These are phyloP conservation scores for Cordyceps sp. DNA, from an alignment of 2,329 filamentous ascomycete genomes.

Conservation along the genomic window DNA sequence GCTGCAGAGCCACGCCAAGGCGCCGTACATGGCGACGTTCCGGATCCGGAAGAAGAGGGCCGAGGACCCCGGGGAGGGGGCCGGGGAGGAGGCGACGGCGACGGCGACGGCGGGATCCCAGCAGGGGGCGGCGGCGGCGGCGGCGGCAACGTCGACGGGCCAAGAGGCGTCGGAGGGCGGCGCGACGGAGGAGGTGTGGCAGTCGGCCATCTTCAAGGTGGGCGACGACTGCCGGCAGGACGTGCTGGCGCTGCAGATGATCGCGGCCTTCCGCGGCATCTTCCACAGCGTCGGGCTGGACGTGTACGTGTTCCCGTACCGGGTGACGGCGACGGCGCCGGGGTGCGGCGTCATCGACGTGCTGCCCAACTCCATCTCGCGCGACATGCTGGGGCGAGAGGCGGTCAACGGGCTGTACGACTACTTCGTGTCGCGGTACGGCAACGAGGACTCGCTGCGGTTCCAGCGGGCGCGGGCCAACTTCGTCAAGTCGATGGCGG, in stretches of 20 bases:
- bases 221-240: slow-evolving; percentile 97
- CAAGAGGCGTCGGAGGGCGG: slow-evolving; percentile 18
- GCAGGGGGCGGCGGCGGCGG: not conserved
- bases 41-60: slow-evolving; percentile 70
- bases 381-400: slow-evolving; percentile 96
- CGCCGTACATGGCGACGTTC: slow-evolving; percentile 98
- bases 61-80: slow-evolving; percentile 35
- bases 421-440: slow-evolving; percentile 95
- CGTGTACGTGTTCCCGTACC: slow-evolving; percentile 92
- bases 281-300: slow-evolving; percentile 91
- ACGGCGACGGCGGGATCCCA: not conserved
- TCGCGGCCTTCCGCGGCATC: slow-evolving; percentile 91
- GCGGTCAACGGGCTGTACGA: slow-evolving; percentile 97
- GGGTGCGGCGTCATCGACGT: slow-evolving; percentile 98
- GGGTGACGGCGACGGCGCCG: slow-evolving; percentile 90
- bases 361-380: slow-evolving; percentile 89
- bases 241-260: slow-evolving; percentile 91
- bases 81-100: slow-evolving; percentile 19
- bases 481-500: slow-evolving; percentile 98
- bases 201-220: slow-evolving; percentile 98
- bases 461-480: slow-evolving; percentile 94
- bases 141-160: slow-evolving; percentile 5
- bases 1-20: slow-evolving; percentile 93
- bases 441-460: slow-evolving; percentile 82
- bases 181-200: slow-evolving; percentile 93